These are phyloP conservation scores for Sporothrix phasma DNA, from an alignment of 2,329 filamentous ascomycete genomes.

Conservation along the genomic window DNA sequence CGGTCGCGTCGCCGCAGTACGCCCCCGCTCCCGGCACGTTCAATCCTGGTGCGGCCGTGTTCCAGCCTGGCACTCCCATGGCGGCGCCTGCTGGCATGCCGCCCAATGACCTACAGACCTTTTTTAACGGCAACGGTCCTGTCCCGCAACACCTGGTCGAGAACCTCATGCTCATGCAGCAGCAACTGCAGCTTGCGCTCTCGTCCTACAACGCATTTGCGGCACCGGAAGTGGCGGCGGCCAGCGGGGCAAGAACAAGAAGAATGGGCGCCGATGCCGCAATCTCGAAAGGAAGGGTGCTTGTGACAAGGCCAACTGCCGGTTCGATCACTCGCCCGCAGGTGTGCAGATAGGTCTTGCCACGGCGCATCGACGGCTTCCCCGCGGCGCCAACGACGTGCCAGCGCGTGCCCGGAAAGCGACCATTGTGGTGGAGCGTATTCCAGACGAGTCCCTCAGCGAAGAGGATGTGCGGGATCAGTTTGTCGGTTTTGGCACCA, in stretches of 20 bases:
- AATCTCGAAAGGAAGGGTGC: conserved; percentile 66
- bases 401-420: conserved; percentile 53
- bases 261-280: conserved; percentile 45
- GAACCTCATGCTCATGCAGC: conserved; percentile 51
- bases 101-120: neutral
- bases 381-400: conserved; percentile 32
- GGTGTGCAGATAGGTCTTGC: neutral
- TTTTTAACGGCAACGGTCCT: neutral
- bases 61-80: neutral
- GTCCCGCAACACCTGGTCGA: conserved; percentile 45
- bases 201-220: conserved; percentile 20
- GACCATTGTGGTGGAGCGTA: conserved; percentile 66
- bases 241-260: conserved; percentile 19
- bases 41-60: neutral
- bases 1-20: neutral
- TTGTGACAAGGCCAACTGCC: conserved; percentile 59
- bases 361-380: neutral
- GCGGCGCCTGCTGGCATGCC: neutral
- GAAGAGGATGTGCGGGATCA: conserved; percentile 57
- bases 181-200: conserved; percentile 36
- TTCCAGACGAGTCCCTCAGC: conserved; percentile 59
- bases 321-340: conserved; percentile 48
- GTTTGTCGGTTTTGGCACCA: conserved; percentile 61
- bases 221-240: conserved; percentile 22
- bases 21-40: neutral